Base-by-base conservation (phyloP, 495 filamentous ascomycete genomes). In the Aspergillus campestris region DNA sequence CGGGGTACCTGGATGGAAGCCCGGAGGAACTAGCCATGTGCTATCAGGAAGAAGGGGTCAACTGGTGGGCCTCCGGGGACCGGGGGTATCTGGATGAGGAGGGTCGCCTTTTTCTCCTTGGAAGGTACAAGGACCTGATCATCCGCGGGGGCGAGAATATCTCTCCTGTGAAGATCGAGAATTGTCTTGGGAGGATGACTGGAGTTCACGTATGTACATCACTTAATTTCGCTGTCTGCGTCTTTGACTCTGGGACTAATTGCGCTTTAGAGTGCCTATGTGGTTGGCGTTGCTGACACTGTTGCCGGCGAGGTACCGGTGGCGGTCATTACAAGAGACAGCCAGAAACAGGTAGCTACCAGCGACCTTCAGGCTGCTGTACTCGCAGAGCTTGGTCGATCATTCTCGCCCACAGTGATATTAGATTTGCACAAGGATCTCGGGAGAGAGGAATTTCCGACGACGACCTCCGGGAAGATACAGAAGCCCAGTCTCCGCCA, bases 121-220 rank as follows among this genome's bases (percentile, higher is more conserved):
- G 77, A 3, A 55, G 86, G 12, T 82, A 88, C 45, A 89, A 89
- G 62, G 86, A 91, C 48, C 52, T 89, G 40, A 82, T 91, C 45
- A 89, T 89, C 48, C 69, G 82, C 29, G 52, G 52, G 13, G 56
- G 56, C 3, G 52, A 59, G 44, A 59, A 59, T 31, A 59, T 59
- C 15, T 51, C 49, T 9, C 56, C 56, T 3, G 24, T 45, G 8
- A 48, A 45, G 15, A 55, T 59, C 14, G 52, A 59, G 38, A 34
- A 49, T 10, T 42, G 45, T 33, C 38, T 58, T 3, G 12, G 8
- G 9, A 27, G 15, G 34, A 32, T 41, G 14, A 0, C n/a, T 6
- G 45, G 41, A n/a, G 40, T 49, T 14, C 31, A n/a, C 8, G 40
- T 52, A 45, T 51, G 37, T 34, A 4, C 12, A 33, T 33, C 11